Percentiles rank a stretch among this genome's conserved stretches.
Conservation (phyloP, 805 yeast species). For the Myxozyma vanderwaltii region DNA sequence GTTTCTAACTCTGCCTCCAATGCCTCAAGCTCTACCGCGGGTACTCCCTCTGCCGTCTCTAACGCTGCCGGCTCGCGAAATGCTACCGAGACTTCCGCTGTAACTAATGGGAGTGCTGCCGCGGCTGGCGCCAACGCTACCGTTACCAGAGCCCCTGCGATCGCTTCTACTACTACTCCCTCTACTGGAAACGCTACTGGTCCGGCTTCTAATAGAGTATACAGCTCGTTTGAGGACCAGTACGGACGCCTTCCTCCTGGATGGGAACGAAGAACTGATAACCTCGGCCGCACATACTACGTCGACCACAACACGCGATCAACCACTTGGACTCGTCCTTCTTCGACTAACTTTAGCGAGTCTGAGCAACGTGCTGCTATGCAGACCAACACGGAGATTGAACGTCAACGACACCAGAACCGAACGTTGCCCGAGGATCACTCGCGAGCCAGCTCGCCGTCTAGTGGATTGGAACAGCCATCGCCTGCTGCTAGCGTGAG, state of each 20-base stretch:
- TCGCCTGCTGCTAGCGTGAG: slow-evolving; percentile 23
- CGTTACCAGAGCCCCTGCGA: background rate
- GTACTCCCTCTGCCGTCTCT: slow-evolving; percentile 6
- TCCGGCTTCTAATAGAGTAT: slow-evolving; percentile 53
- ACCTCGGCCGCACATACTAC: slow-evolving; percentile 94
- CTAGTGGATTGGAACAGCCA: slow-evolving; percentile 7
- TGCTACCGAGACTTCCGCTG: slow-evolving; percentile 8
- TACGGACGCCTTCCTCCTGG: slow-evolving; percentile 96
- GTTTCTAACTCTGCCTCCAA: slow-evolving; percentile 20
- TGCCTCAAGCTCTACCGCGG: background rate
- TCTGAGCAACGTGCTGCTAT: slow-evolving; percentile 55
- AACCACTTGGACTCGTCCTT: slow-evolving; percentile 99
- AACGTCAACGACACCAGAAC: slow-evolving; percentile 85
- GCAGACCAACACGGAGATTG: slow-evolving; percentile 75
- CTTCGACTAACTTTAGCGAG: slow-evolving; percentile 77
- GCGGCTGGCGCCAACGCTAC: slow-evolving; percentile 36
- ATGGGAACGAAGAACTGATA: slow-evolving; percentile 98
- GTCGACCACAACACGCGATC: slow-evolving; percentile 98
- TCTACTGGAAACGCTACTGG: slow-evolving; percentile 23
- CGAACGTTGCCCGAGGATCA: slow-evolving; percentile 80
- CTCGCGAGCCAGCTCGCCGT: slow-evolving; percentile 40
- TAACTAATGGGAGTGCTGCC: slow-evolving; percentile 25
- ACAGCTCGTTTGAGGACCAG: slow-evolving; percentile 95
- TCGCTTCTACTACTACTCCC: slow-evolving; percentile 32
- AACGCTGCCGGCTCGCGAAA: slow-evolving; percentile 35